Conservation (phyloP, 768 basidiomycete genomes). For the Nevesoporus exiguus region DNA sequence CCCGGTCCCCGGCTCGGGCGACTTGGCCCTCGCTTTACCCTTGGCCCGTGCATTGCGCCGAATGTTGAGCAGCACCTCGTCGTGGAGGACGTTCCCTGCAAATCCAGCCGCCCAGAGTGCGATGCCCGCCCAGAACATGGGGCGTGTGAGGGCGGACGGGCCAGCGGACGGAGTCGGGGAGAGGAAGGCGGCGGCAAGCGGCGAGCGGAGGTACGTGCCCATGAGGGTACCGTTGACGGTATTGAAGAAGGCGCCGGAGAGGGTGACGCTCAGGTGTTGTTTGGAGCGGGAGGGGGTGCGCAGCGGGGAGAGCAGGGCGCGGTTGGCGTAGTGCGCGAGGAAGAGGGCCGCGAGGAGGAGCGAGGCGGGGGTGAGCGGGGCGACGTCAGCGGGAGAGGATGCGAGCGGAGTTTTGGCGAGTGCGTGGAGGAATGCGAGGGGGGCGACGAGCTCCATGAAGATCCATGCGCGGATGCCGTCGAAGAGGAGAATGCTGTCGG, state of each 20-base stretch:
- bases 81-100: conserved; percentile 79
- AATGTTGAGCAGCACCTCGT: conserved; percentile 84
- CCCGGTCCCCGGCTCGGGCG: conserved; percentile 17
- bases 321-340: conserved; percentile 78
- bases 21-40: conserved; percentile 29
- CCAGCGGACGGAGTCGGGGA: conserved; percentile 3
- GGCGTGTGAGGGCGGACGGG: conserved; percentile 27
- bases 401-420: conserved; percentile 51
- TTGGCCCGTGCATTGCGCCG: conserved; percentile 56
- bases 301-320: conserved; percentile 75
- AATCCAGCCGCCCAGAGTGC: conserved; percentile 70
- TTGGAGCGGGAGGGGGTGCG: conserved; percentile 77
- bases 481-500: conserved; percentile 46
- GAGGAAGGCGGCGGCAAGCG: conserved; percentile 45
- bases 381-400: conserved; percentile 25
- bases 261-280: conserved; percentile 62
- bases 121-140: conserved; percentile 61
- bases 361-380: conserved; percentile 38
- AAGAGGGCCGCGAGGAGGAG: conserved; percentile 55
- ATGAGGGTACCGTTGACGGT: conserved; percentile 65
- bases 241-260: conserved; percentile 64
- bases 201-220: conserved; percentile 67
- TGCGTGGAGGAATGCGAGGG: conserved; percentile 48
- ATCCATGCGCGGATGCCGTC: conserved; percentile 73
- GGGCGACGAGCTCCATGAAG: conserved; percentile 69